phyloP scores from a whole-genome alignment of 371 early-diverging fungal genomes.

The Haplosporangium sp. region DNA sequence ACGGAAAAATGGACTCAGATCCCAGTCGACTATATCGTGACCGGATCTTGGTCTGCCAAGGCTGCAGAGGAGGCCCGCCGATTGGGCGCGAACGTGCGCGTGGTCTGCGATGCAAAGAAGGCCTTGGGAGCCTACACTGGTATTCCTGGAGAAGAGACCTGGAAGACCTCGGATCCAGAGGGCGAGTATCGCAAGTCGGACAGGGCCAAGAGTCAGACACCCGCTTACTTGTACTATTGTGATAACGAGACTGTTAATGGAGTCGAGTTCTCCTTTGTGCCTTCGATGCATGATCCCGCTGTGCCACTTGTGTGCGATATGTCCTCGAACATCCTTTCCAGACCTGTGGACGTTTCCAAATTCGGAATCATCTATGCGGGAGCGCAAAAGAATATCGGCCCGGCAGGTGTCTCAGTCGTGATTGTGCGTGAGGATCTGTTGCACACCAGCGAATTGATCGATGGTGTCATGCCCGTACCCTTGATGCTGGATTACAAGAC shows the following conservation, averaged over 20 bases:
- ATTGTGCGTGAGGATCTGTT: constrained; percentile 93
- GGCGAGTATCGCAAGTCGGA: constrained; percentile 56
- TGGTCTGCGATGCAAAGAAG: constrained; percentile 71
- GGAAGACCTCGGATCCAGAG: constrained; percentile 76
- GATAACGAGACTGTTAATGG: constrained; percentile 98
- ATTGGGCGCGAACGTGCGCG: constrained; percentile 75
- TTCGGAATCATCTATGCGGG: constrained; percentile 94
- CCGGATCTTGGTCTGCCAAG: constrained; percentile 93
- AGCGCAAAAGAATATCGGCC: constrained; percentile 98
- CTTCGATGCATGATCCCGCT: constrained; percentile 66
- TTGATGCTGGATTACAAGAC: constrained; percentile 90
- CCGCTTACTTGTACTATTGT: constrained; percentile 94
- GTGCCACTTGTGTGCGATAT: constrained; percentile 96
- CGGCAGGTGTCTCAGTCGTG: constrained; percentile 93
- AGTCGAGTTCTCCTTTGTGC: constrained; percentile 80
- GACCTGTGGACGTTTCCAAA: constrained; percentile 83
- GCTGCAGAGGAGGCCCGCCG: constrained; percentile 89
- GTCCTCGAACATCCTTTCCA: constrained; percentile 92
- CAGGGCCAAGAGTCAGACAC: constrained; percentile 3
- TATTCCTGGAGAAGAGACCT: constrained; percentile 69
- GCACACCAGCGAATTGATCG: constrained; percentile 54
- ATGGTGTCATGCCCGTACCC: constrained; percentile 69
- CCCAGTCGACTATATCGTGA: constrained; percentile 89
- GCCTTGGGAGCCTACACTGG: constrained; percentile 61
- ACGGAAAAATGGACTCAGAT: constrained; percentile 51